These are phyloP conservation scores for Tolypocladium tropicale DNA, from an alignment of 2,329 filamentous ascomycete species.

Conservation along the genomic window DNA sequence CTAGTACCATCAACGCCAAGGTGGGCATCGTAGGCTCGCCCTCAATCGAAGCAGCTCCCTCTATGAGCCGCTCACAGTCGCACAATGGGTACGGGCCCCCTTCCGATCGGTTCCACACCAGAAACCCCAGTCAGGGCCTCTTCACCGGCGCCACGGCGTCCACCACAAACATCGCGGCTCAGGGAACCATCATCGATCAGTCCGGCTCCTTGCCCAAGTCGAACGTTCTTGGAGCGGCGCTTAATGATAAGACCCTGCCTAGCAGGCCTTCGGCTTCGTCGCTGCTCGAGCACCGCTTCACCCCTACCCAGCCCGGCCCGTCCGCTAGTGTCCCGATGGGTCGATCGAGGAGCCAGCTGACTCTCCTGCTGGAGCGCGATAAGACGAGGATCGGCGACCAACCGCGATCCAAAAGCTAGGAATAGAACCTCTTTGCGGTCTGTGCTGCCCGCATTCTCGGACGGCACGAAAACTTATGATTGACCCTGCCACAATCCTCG, in stretches of 20 bases:
- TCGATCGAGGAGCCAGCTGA: slow-evolving; percentile 51
- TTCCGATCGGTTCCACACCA: slow-evolving; percentile 5
- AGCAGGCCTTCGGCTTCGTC: slow-evolving; percentile 12
- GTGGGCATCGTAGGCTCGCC: not conserved
- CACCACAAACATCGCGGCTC: slow-evolving; percentile 29
- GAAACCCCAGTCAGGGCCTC: slow-evolving; percentile 13
- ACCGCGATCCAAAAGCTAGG: slow-evolving; percentile 15
- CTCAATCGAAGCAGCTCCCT: slow-evolving; percentile 6
- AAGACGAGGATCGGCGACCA: slow-evolving; percentile 25
- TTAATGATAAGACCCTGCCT: slow-evolving; percentile 14
- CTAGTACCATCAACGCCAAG: no score
- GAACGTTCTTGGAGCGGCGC: slow-evolving; percentile 8
- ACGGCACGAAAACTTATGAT: not conserved
- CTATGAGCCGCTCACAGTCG: slow-evolving; percentile 22
- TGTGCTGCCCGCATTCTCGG: not conserved
- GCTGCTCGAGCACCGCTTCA: slow-evolving; percentile 28
- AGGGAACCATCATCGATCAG: slow-evolving; percentile 34
- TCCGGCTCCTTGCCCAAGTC: slow-evolving; percentile 20
- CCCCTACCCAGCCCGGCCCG: slow-evolving; percentile 38
- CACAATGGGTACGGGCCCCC: slow-evolving; percentile 17
- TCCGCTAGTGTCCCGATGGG: slow-evolving; percentile 37
- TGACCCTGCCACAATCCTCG: no score
- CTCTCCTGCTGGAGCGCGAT: slow-evolving; percentile 45
- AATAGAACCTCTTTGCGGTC: no score
- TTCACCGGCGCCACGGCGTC: slow-evolving; percentile 26